Evolutionary conservation across 2,329 filamentous ascomycete genomes (phyloP), one percentile per base, ranked within the genome.

Genomic region (Verticillium dahliae): DNA sequence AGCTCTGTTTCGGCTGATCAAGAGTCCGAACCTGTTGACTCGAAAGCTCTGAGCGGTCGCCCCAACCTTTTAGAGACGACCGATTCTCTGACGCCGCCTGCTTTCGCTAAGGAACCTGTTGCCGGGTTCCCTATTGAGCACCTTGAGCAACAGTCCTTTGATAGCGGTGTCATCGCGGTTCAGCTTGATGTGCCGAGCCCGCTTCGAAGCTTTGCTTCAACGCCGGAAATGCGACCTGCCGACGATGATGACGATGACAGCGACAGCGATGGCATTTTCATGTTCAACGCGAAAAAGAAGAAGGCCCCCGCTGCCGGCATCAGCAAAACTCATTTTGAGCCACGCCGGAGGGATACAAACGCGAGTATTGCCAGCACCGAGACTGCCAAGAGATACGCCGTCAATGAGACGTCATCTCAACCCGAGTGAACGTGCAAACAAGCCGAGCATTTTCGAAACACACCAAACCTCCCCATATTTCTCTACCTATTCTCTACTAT

Each of bases 1-100:
- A 87, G 85, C 68, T 89, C 86, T 2, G 80, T 88, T 10, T 88
- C 85, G 14, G 84, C 83, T 1, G 86, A 88, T 66, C 75, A 82
- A 27, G 86, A 89, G 64, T 83, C 81, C 1, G 86, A 88, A 57
- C 74, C 87, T 3, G 74, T 80, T 60, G 76, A 74, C 27, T 82
- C 82, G 10, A 80, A 79, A 5, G 73, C 78, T 6, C 74, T 82
- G 6, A 75, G 74, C 57, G 67, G 63, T 3, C 75, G 75, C 18
- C 72, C 76, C 1, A 75, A 80, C 11, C 70, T 82, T 1, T 74
- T 85, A 33, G 79, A 83, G 59, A 80, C 81, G 1, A 79, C 78
- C 2, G 83, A 85, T 63, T 82, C 81, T 1, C 74, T 85, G 6
- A 85, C 82, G 6, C 82, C 83, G 6, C 81, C 83, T 37, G 82